Conservation (phyloP, 305 asterid genomes). For the Withania somnifera region DNA sequence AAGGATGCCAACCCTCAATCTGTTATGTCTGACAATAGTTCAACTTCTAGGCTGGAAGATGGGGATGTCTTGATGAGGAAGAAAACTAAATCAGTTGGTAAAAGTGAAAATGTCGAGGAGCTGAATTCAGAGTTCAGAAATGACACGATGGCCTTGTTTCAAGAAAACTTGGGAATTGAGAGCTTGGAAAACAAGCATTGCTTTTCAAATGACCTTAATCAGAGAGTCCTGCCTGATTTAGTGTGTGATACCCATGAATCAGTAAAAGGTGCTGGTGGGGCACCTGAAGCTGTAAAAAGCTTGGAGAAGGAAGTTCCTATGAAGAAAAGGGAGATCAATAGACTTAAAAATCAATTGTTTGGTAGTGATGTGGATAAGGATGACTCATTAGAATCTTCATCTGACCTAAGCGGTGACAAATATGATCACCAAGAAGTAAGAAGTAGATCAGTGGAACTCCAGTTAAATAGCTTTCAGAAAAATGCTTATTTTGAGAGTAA, state of each 20-base stretch:
- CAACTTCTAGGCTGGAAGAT: slow-evolving; percentile 23
- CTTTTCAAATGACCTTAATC: slow-evolving; percentile 20
- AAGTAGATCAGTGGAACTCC: slow-evolving; percentile 27
- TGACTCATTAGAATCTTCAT: slow-evolving; percentile 23
- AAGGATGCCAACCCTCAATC: slow-evolving; percentile 21
- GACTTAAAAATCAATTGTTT: slow-evolving; percentile 26
- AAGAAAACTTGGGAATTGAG: slow-evolving; percentile 28
- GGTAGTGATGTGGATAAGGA: slow-evolving; percentile 34
- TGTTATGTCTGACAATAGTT: slow-evolving; percentile 21
- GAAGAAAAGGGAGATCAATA: slow-evolving; percentile 27
- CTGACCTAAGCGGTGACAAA: slow-evolving; percentile 31
- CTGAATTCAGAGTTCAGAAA: slow-evolving; percentile 22
- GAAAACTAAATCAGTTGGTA: slow-evolving; percentile 27
- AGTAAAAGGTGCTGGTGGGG: slow-evolving; percentile 13
- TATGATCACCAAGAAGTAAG: slow-evolving; percentile 29
- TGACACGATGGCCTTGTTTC: slow-evolving; percentile 10
- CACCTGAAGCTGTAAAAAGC: slow-evolving; percentile 16
- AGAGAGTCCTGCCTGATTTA: slow-evolving; percentile 23
- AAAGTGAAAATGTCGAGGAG: slow-evolving; percentile 24
- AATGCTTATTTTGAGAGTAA: slow-evolving; percentile 28
- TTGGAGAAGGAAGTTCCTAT: slow-evolving; percentile 26
- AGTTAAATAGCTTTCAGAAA: slow-evolving; percentile 21
- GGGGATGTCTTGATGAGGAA: slow-evolving; percentile 24
- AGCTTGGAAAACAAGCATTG: slow-evolving; percentile 21
- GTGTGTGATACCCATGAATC: slow-evolving; percentile 15